phyloP scores from a whole-genome alignment of 345 rosid species.

The Lumnitzera racemosa region DNA sequence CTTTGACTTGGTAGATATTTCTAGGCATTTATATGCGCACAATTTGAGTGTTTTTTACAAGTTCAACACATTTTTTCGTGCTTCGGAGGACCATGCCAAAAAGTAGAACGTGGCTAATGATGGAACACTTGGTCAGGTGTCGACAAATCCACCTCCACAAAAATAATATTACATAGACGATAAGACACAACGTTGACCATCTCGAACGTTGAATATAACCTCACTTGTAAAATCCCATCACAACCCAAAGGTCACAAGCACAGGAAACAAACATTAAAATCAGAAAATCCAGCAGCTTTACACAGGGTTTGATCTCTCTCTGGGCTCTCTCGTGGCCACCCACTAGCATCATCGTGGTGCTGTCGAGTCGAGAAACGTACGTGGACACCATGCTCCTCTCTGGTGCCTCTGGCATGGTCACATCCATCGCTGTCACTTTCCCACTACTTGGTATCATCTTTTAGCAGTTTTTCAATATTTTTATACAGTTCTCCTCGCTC shows the following conservation, averaged over 20 bases:
- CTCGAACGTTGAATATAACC: neutral
- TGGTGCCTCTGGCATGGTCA: slow-evolving; percentile 7
- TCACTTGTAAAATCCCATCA: slow-evolving; percentile 14
- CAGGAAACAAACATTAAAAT: neutral
- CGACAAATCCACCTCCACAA: no score
- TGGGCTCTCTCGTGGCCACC: slow-evolving; percentile 17
- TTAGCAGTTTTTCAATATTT: slow-evolving; percentile 19
- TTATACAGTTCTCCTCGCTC: slow-evolving; percentile 11
- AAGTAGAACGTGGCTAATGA: no score
- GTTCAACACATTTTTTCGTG: no score
- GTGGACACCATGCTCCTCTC: slow-evolving; percentile 9
- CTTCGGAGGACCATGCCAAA: no score
- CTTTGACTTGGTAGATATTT: no score
- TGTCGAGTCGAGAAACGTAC: neutral
- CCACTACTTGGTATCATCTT: slow-evolving; percentile 9
- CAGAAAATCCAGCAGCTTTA: slow-evolving; percentile 12
- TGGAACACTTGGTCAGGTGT: no score
- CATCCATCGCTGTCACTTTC: slow-evolving; percentile 7
- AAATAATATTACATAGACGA: no score
- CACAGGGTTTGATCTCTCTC: slow-evolving; percentile 10
- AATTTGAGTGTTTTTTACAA: no score
- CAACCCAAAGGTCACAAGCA: slow-evolving; percentile 2
- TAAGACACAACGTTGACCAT: no score
- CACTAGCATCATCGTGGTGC: slow-evolving; percentile 2
- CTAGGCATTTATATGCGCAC: no score